phyloP scores from a whole-genome alignment of 1,284 basidiomycete species.

The Leccinum fuscescens region DNA sequence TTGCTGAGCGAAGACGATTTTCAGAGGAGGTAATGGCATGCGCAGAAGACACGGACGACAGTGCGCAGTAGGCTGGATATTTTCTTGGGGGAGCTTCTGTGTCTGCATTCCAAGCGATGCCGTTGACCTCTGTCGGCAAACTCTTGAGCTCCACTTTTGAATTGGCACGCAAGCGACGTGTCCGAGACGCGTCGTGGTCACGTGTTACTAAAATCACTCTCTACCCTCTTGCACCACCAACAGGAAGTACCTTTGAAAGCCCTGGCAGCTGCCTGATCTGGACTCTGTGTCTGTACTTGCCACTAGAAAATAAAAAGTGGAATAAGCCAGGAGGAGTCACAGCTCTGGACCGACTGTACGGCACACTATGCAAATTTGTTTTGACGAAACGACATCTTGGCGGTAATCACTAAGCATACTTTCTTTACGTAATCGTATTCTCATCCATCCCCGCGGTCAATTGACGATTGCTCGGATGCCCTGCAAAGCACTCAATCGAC shows the following conservation, averaged over 20 bases:
- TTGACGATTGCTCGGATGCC: not conserved
- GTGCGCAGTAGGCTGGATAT: not conserved
- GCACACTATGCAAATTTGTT: not conserved
- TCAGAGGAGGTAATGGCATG: conserved; percentile 12
- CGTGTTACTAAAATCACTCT: conserved; percentile 26
- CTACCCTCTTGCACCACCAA: not conserved
- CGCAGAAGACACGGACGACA: not conserved
- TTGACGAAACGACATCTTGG: not conserved
- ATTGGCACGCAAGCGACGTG: conserved; percentile 2
- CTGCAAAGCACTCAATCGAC: not conserved
- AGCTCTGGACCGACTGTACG: not conserved
- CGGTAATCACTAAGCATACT: no score
- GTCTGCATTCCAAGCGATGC: conserved; percentile 23
- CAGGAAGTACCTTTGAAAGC: not conserved
- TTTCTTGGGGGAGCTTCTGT: not conserved
- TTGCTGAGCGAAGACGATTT: not conserved
- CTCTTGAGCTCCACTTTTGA: conserved; percentile 4
- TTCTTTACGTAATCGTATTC: no score
- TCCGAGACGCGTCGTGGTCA: conserved; percentile 22
- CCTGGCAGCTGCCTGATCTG: not conserved
- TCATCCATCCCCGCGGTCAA: no score
- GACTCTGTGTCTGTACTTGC: not conserved
- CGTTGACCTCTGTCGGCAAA: conserved; percentile 27
- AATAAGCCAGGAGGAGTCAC: not conserved
- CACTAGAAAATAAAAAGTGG: not conserved